These are phyloP conservation scores for Geotrichum macrosporum DNA, from an alignment of 1,139 yeast species.

Conservation along the genomic window DNA sequence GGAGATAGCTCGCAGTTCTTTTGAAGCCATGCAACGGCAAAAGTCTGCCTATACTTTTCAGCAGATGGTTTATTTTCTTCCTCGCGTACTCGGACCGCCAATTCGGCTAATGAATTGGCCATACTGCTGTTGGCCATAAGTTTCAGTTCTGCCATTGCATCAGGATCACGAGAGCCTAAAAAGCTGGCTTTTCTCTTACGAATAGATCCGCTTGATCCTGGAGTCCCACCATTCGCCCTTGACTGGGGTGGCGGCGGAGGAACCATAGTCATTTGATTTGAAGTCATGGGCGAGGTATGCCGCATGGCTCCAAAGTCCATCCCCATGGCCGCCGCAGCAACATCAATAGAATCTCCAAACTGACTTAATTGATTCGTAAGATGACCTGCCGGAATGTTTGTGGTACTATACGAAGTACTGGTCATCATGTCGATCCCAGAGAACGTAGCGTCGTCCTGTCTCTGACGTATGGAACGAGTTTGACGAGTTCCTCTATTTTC, in stretches of 20 bases:
- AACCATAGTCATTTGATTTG: slow-evolving; percentile 23
- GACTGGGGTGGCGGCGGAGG: slow-evolving; percentile 22
- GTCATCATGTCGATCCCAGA: slow-evolving; percentile 6
- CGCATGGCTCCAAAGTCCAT: slow-evolving; percentile 11
- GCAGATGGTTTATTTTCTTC: slow-evolving; percentile 45
- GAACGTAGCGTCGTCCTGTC: slow-evolving; percentile 1
- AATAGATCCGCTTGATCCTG: slow-evolving; percentile 15
- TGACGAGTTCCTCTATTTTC: background rate
- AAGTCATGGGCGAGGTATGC: slow-evolving; percentile 1
- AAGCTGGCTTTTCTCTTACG: slow-evolving; percentile 23
- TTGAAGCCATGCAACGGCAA: slow-evolving; percentile 77
- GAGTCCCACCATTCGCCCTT: slow-evolving; percentile 7
- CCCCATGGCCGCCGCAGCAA: slow-evolving; percentile 16
- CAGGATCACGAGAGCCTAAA: slow-evolving; percentile 33
- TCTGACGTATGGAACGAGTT: slow-evolving; percentile 3
- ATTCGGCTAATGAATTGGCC: slow-evolving; percentile 46
- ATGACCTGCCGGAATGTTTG: slow-evolving; percentile 1
- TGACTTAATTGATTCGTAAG: slow-evolving; percentile 4
- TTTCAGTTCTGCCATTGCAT: slow-evolving; percentile 48
- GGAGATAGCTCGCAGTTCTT: slow-evolving; percentile 61
- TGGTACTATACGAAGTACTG: background rate
- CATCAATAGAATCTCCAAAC: slow-evolving; percentile 14
- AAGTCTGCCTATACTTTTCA: slow-evolving; percentile 69
- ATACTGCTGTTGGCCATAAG: slow-evolving; percentile 46
- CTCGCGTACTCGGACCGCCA: slow-evolving; percentile 48